phyloP scores from a whole-genome alignment of 495 filamentous ascomycete genomes.

The Aspergillus conjunctus region DNA sequence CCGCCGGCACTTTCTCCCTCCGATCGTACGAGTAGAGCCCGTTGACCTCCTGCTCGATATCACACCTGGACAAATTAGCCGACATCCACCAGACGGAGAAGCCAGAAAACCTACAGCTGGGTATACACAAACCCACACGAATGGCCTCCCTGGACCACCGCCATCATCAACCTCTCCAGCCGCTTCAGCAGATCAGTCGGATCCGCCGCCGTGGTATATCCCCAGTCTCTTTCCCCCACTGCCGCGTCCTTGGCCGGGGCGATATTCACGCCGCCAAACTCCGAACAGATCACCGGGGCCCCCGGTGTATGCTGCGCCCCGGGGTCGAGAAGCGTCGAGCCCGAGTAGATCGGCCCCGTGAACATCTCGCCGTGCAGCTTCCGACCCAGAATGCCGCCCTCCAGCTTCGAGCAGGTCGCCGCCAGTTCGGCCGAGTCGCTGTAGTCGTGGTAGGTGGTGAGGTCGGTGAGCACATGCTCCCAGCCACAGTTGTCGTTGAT shows the following conservation, averaged over 20 bases:
- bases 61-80: conserved; percentile 27
- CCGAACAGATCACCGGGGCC: conserved; percentile 58
- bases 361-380: conserved; percentile 53
- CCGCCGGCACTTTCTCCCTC: conserved; percentile 37
- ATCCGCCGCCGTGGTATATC: conserved; percentile 43
- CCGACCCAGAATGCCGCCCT: conserved; percentile 45
- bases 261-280: conserved; percentile 64
- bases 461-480: conserved; percentile 60
- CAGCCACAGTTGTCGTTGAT: conserved; percentile 68
- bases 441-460: conserved; percentile 66
- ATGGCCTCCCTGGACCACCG: conserved; percentile 38
- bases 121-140: conserved; percentile 44
- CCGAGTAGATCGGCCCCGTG: conserved; percentile 38
- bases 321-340: conserved; percentile 35
- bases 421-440: conserved; percentile 50
- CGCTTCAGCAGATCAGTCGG: conserved; percentile 36
- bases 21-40: conserved; percentile 42
- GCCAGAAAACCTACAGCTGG: conserved; percentile 34
- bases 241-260: conserved; percentile 38
- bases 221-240: conserved; percentile 39
- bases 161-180: conserved; percentile 40
- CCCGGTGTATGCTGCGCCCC: conserved; percentile 48
- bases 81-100: conserved; percentile 1
- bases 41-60: conserved; percentile 47
- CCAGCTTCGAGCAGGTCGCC: conserved; percentile 46